Conservation (phyloP, 495 filamentous ascomycete species). For the Bacidia gigantensis region DNA sequence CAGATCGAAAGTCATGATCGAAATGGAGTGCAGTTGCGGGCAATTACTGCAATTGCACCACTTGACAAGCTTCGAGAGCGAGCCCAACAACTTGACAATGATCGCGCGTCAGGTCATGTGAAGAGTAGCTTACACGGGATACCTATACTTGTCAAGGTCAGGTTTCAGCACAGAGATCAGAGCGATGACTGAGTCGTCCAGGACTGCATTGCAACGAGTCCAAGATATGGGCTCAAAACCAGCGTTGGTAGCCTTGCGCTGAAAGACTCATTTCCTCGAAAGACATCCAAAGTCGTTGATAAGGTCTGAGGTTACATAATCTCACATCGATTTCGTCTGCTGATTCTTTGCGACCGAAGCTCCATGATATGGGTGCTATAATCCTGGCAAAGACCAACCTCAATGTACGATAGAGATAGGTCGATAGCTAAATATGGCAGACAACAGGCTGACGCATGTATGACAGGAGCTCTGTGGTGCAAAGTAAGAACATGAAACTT, state of each 20-base stretch:
- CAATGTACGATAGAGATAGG: conserved; percentile 18
- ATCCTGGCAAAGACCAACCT: conserved; percentile 18
- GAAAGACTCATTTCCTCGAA: conserved; percentile 21
- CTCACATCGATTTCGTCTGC: conserved; percentile 23
- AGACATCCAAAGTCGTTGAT: conserved; percentile 20
- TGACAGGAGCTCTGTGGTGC: neutral
- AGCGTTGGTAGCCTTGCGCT: conserved; percentile 26
- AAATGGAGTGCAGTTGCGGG: conserved; percentile 1
- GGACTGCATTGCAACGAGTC: conserved; percentile 6
- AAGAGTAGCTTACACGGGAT: conserved; percentile 29
- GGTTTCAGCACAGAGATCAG: neutral
- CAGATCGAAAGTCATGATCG: neutral
- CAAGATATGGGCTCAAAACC: conserved; percentile 20
- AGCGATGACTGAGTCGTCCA: neutral
- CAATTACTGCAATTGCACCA: conserved; percentile 26
- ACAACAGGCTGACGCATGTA: neutral
- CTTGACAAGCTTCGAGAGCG: conserved; percentile 21
- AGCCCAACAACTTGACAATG: conserved; percentile 21
- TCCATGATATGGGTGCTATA: conserved; percentile 24
- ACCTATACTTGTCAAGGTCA: conserved; percentile 27
- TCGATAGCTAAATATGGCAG: no score
- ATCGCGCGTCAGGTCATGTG: conserved; percentile 20
- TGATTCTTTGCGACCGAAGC: conserved; percentile 33
- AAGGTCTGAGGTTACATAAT: neutral
- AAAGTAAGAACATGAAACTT: neutral